Percentiles rank a stretch among this genome's conserved stretches.
Conservation (phyloP, 805 yeast species). For the Candida caryicola region DNA sequence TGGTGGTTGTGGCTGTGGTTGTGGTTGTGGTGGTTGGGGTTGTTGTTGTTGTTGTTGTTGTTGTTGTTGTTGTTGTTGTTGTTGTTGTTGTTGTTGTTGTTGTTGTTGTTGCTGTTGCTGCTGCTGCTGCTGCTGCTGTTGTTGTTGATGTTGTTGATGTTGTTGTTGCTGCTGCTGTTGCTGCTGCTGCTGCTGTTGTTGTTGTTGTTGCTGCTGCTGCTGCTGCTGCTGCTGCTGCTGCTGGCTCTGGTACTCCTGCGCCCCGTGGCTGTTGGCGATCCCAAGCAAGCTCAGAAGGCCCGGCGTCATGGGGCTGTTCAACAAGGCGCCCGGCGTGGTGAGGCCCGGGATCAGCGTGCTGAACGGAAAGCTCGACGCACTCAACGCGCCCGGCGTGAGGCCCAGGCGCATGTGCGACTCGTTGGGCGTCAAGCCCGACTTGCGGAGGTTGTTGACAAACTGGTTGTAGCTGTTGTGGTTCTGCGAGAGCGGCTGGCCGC, state of each 20-base stretch:
- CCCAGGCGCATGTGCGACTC: conserved; percentile 73
- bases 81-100: conserved; percentile 7
- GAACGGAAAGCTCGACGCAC: conserved; percentile 34
- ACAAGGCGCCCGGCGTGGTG: conserved; percentile 37
- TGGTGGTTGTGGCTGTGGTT: conserved; percentile 5
- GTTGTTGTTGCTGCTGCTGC: neutral
- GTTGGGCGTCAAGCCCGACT: conserved; percentile 71
- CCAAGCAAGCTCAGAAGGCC: conserved; percentile 43
- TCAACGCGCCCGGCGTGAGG: conserved; percentile 55
- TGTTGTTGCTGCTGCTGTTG: conserved; percentile 9
- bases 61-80: conserved; percentile 12
- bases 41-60: conserved; percentile 11
- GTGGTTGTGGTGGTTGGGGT: conserved; percentile 6
- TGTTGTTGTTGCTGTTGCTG: conserved; percentile 1
- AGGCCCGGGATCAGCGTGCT: conserved; percentile 35
- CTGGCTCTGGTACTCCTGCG: conserved; percentile 8
- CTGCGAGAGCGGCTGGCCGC: conserved; percentile 6
- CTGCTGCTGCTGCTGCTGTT: conserved; percentile 3
- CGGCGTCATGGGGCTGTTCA: conserved; percentile 49
- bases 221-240: conserved; percentile 7
- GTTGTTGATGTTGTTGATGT: conserved; percentile 7
- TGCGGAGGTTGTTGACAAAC: conserved; percentile 30
- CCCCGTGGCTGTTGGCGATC: conserved; percentile 12
- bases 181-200: conserved; percentile 1
- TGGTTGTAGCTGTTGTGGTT: conserved; percentile 18